These are phyloP conservation scores for Capsicum rhomboideum DNA, from an alignment of 257 asterid species.

Conservation along the genomic window DNA sequence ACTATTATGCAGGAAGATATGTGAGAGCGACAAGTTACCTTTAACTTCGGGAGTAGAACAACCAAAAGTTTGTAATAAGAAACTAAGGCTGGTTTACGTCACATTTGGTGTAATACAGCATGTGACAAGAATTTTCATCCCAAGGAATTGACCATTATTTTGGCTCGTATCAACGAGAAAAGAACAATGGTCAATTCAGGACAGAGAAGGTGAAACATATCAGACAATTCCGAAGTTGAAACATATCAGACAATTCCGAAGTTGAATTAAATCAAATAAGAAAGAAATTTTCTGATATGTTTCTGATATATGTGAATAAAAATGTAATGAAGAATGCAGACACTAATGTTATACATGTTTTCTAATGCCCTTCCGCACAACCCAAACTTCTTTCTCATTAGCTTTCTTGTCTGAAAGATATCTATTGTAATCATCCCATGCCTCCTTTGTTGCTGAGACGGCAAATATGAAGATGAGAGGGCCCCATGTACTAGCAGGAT, in stretches of 20 bases:
- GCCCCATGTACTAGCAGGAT: constrained; percentile 99
- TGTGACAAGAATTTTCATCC: not conserved
- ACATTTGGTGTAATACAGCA: not conserved
- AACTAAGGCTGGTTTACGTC: not conserved
- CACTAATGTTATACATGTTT: constrained; percentile 45
- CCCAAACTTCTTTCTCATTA: constrained; percentile 97
- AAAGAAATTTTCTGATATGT: not conserved
- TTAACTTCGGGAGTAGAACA: not conserved
- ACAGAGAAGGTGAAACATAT: constrained; percentile 3
- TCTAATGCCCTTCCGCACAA: constrained; percentile 73
- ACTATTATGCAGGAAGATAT: not conserved
- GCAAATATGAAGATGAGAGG: constrained; percentile 98
- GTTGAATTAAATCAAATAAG: not conserved
- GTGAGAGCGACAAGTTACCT: not conserved
- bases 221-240: not conserved
- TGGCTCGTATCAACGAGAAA: not conserved
- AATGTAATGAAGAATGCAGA: constrained; percentile 6
- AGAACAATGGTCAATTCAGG: not conserved
- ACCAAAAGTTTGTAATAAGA: not conserved
- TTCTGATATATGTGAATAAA: not conserved
- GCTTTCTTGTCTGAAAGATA: constrained; percentile 94
- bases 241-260: too few relatives aligned
- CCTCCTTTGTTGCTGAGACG: constrained; percentile 96
- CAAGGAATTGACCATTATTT: not conserved
- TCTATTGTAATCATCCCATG: constrained; percentile 98